Conservation (phyloP, 148 eudicot genomes). For the Persicaria maculosa region DNA sequence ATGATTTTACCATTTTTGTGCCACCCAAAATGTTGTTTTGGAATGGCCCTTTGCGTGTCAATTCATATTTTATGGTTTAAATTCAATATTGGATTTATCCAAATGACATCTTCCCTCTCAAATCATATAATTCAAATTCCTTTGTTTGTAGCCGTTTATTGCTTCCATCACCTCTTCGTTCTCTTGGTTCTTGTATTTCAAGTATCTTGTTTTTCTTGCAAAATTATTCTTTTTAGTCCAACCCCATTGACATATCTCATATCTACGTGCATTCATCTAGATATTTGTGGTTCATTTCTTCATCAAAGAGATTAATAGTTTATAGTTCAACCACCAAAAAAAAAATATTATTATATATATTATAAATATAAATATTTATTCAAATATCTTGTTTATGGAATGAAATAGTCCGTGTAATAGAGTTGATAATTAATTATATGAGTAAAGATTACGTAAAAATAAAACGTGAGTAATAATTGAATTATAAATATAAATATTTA, state of each 20-base stretch:
- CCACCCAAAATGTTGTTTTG: not conserved
- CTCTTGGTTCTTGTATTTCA: not conserved
- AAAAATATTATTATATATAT: no score
- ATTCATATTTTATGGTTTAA: not conserved
- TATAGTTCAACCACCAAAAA: no score
- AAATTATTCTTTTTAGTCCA: not conserved
- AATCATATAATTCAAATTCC: constrained; percentile 1
- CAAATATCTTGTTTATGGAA: no score
- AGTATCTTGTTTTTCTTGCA: not conserved
- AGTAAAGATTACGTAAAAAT: no score
- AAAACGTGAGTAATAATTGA: no score
- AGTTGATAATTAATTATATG: no score
- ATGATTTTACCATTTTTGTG: not conserved
- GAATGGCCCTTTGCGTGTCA: not conserved
- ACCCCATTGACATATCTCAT: not conserved
- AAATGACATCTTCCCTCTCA: not conserved
- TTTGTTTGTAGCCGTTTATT: constrained; percentile 8
- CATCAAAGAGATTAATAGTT: no score
- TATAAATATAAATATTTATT: no score
- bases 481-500: no score
- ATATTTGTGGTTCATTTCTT: not conserved
- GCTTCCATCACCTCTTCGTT: not conserved
- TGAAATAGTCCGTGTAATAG: no score
- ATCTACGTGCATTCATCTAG: not conserved
- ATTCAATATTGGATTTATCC: not conserved